Conservation (phyloP, 2,329 filamentous ascomycete species). For the Pyrenophora seminiperda region DNA sequence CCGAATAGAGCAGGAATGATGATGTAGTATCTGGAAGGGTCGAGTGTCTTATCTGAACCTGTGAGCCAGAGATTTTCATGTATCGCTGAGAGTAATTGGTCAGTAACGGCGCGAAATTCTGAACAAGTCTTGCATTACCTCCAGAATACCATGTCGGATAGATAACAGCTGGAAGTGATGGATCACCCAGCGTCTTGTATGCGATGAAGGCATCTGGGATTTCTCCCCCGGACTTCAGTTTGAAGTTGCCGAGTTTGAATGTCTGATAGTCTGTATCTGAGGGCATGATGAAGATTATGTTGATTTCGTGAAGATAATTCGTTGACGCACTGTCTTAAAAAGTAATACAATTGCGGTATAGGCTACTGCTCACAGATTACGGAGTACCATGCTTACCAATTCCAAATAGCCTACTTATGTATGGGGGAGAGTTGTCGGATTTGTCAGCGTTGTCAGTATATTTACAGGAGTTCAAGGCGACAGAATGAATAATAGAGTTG, state of each 20-base stretch:
- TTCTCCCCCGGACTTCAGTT: conserved; percentile 66
- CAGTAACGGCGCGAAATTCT: neutral
- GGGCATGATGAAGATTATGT: conserved; percentile 10
- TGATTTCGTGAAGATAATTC: neutral
- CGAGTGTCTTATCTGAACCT: conserved; percentile 67
- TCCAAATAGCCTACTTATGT: too few relatives aligned
- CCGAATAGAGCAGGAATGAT: conserved; percentile 72
- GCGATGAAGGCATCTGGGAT: conserved; percentile 71
- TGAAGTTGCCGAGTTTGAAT: conserved; percentile 68
- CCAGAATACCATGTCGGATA: conserved; percentile 81
- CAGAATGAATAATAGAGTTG: too few relatives aligned
- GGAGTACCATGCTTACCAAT: too few relatives aligned
- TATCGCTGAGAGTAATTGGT: conserved; percentile 53
- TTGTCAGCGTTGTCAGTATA: too few relatives aligned
- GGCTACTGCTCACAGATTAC: neutral
- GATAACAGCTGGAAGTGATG: conserved; percentile 67
- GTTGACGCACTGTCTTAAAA: neutral
- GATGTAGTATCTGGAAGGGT: conserved; percentile 69
- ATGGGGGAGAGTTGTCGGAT: too few relatives aligned
- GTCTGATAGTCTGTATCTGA: conserved; percentile 52
- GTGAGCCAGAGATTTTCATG: conserved; percentile 77
- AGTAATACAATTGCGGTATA: too few relatives aligned
- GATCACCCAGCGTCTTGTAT: conserved; percentile 75
- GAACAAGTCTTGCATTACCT: conserved; percentile 37
- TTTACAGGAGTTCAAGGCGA: too few relatives aligned